A percentile compares a stretch with the other conserved stretches of the same genome.
phyloP scores from a whole-genome alignment of 257 asterid species.

The Penstemon davidsonii region DNA sequence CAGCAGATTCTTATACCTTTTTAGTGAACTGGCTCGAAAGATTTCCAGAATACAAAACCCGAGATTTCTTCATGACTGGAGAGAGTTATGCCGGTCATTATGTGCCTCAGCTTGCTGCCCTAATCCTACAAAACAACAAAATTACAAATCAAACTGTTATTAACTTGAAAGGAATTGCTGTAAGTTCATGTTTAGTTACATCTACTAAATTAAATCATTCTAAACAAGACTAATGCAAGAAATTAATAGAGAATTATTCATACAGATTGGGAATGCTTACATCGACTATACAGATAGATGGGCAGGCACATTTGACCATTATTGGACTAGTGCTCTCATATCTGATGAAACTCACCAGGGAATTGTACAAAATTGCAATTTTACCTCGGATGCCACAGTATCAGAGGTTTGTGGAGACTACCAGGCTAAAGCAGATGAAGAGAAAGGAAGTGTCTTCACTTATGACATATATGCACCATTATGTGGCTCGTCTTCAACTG shows the following conservation, averaged over 20 bases:
- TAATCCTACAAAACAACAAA: slow-evolving; percentile 53
- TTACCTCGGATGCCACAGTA: slow-evolving; percentile 22
- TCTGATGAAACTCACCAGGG: slow-evolving; percentile 51
- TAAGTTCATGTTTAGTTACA: slow-evolving; percentile 25
- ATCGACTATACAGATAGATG: slow-evolving; percentile 26
- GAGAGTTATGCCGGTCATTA: slow-evolving; percentile 83
- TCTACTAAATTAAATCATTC: background rate
- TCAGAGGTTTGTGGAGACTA: slow-evolving; percentile 30
- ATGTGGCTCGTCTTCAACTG: slow-evolving; percentile 29
- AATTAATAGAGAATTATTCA: too few relatives aligned
- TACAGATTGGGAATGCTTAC: slow-evolving; percentile 61
- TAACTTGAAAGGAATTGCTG: slow-evolving; percentile 62
- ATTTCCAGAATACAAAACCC: slow-evolving; percentile 65
- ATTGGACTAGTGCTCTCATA: slow-evolving; percentile 50
- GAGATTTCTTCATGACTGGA: slow-evolving; percentile 60
- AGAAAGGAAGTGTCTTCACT: slow-evolving; percentile 10
- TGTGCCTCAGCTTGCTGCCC: slow-evolving; percentile 63
- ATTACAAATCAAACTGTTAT: slow-evolving; percentile 43
- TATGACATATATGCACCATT: slow-evolving; percentile 55
- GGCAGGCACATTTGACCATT: slow-evolving; percentile 40
- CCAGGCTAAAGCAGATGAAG: slow-evolving; percentile 4
- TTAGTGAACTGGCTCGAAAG: slow-evolving; percentile 65
- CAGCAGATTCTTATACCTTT: slow-evolving; percentile 55
- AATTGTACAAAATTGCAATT: slow-evolving; percentile 43
- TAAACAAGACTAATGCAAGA: too few relatives aligned